Conservation (phyloP, 768 basidiomycete species). For the Lactarius hatsudake region DNA sequence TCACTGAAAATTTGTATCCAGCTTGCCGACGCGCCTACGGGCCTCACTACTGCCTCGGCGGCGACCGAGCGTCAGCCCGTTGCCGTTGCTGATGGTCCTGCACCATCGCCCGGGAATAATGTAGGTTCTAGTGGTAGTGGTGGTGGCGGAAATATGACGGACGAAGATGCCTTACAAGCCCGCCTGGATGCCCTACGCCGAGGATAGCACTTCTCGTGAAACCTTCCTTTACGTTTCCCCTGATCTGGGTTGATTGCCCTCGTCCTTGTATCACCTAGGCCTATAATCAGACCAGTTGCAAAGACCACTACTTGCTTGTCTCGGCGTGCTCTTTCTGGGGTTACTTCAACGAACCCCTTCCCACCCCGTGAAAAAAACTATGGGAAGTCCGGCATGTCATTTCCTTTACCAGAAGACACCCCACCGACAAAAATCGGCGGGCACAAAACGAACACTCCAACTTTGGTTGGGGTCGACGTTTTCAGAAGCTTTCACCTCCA, state of each 20-base stretch:
- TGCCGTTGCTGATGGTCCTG: slow-evolving; percentile 71
- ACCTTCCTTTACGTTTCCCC: background rate
- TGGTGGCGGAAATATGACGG: slow-evolving; percentile 49
- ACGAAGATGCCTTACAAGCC: slow-evolving; percentile 93
- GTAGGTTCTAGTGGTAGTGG: slow-evolving; percentile 38
- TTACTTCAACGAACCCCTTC: too few species aligned
- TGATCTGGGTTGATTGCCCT: slow-evolving; percentile 1
- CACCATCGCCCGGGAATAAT: slow-evolving; percentile 38
- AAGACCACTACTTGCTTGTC: background rate
- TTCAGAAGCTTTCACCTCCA: background rate
- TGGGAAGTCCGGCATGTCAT: background rate
- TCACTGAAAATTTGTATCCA: slow-evolving; percentile 34
- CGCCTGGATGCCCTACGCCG: slow-evolving; percentile 85
- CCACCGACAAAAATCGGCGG: too few species aligned
- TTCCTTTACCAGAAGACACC: too few species aligned
- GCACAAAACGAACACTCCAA: background rate
- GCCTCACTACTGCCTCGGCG: slow-evolving; percentile 58
- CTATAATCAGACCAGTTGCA: background rate
- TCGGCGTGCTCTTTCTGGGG: background rate
- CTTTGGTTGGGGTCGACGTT: background rate
- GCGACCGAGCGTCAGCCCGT: slow-evolving; percentile 74
- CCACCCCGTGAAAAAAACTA: background rate
- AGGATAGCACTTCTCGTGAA: slow-evolving; percentile 41
- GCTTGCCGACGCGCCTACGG: slow-evolving; percentile 83
- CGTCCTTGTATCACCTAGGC: slow-evolving; percentile 10